Evolutionary conservation across 1,139 yeast species (phyloP).

Genomic region (Lodderomyces orthopsilosis): DNA sequence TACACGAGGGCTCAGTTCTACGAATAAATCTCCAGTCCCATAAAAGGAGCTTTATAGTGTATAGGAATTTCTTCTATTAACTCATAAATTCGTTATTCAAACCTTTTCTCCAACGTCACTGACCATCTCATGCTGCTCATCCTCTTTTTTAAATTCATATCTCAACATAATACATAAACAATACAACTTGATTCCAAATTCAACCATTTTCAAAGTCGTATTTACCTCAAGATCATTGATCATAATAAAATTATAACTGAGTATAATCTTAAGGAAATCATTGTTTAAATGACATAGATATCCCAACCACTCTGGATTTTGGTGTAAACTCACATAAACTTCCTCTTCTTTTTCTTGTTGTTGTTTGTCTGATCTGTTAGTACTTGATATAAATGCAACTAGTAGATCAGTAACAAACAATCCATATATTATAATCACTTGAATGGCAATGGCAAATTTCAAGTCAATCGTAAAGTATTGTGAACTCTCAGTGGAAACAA

Average conservation of each 20-base stretch:
- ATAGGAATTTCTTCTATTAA: too few species aligned
- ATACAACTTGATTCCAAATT: constrained; percentile 5
- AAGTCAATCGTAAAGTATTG: constrained; percentile 4
- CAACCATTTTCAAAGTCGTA: neutral
- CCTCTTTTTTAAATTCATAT: constrained; percentile 5
- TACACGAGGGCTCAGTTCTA: too few species aligned
- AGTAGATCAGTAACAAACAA: constrained; percentile 4
- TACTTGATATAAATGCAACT: neutral
- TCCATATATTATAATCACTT: constrained; percentile 4
- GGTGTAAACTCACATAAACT: neutral
- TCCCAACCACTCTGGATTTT: neutral
- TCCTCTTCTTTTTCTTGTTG: neutral
- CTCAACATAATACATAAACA: constrained; percentile 9
- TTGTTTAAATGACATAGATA: constrained; percentile 3
- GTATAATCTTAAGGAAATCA: constrained; percentile 7
- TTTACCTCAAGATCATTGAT: constrained; percentile 1
- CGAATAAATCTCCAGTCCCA: too few species aligned
- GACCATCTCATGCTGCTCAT: neutral
- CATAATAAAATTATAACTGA: constrained; percentile 7
- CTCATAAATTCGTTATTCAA: too few species aligned
- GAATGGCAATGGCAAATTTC: constrained; percentile 3
- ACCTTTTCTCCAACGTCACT: too few species aligned
- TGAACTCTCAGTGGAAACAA: constrained; percentile 5
- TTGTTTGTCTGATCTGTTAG: neutral
- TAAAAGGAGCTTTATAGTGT: too few species aligned